phyloP scores from a whole-genome alignment of 108 stramenopile genomes.

The Discostella stelligeroides region DNA sequence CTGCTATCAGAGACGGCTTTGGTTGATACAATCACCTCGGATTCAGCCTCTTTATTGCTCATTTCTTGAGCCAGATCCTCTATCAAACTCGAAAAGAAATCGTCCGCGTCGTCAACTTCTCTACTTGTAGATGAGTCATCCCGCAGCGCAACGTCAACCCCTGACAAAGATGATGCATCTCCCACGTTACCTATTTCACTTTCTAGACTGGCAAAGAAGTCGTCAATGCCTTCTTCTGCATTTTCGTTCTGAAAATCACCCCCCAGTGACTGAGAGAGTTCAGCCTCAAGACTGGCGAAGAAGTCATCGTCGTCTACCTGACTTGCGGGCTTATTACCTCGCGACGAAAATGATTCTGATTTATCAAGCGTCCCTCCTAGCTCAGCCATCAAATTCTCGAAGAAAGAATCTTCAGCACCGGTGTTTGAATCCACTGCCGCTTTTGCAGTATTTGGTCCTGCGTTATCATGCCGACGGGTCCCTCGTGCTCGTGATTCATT shows the following conservation, averaged over 20 bases:
- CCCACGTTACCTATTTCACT: slow-evolving; percentile 49
- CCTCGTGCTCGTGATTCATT: slow-evolving; percentile 26
- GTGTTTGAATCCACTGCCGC: slow-evolving; percentile 6
- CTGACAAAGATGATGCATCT: not conserved
- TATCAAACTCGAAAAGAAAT: slow-evolving; percentile 24
- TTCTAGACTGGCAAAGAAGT: slow-evolving; percentile 75
- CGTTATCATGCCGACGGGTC: slow-evolving; percentile 43
- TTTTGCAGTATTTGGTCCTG: slow-evolving; percentile 26
- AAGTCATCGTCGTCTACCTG: slow-evolving; percentile 70
- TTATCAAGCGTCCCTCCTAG: slow-evolving; percentile 40
- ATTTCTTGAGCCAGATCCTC: slow-evolving; percentile 38
- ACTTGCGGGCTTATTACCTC: slow-evolving; percentile 16
- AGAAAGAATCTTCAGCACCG: slow-evolving; percentile 53
- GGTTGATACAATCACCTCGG: not conserved
- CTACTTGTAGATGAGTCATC: slow-evolving; percentile 34
- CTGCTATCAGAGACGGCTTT: slow-evolving; percentile 10
- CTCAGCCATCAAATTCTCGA: slow-evolving; percentile 59
- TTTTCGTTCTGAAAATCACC: slow-evolving; percentile 10
- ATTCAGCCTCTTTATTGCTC: slow-evolving; percentile 6
- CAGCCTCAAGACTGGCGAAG: slow-evolving; percentile 70
- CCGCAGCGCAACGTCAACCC: slow-evolving; percentile 5
- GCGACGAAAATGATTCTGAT: slow-evolving; percentile 15
- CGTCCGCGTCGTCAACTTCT: too few relatives aligned
- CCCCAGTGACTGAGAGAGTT: slow-evolving; percentile 62
- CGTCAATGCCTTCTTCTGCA: slow-evolving; percentile 44